Evolutionary conservation across 176 grass and related monocot genomes (phyloP).

Genomic region (Juncus inflexus): DNA sequence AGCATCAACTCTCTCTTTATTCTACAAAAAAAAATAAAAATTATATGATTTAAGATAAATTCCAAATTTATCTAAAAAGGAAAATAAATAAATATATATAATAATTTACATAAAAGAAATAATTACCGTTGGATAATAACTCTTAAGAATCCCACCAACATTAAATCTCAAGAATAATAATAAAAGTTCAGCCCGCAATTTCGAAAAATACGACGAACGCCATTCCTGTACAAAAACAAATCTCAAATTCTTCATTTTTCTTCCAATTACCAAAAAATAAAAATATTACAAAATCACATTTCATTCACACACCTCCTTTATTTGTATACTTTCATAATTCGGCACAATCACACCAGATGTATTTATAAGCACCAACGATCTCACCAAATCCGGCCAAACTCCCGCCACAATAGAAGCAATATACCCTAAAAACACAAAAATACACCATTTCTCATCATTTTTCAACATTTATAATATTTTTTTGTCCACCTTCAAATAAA

Average conservation of each 20-base stretch:
- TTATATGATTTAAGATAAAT: slow-evolving; percentile 15
- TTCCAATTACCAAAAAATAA: slow-evolving; percentile 4
- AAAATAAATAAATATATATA: slow-evolving; percentile 20
- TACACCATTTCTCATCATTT: not conserved
- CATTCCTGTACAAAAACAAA: slow-evolving; percentile 41
- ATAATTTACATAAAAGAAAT: slow-evolving; percentile 10
- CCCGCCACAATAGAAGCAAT: slow-evolving; percentile 57
- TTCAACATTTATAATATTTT: too few species aligned
- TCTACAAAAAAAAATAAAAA: slow-evolving; percentile 43
- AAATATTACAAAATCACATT: not conserved
- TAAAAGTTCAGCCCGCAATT: slow-evolving; percentile 52
- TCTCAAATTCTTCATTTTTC: not conserved
- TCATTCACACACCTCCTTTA: slow-evolving; percentile 53
- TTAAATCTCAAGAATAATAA: slow-evolving; percentile 80
- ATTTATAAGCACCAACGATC: slow-evolving; percentile 83
- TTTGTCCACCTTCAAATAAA: too few species aligned
- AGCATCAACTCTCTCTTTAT: slow-evolving; percentile 61
- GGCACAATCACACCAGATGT: slow-evolving; percentile 87
- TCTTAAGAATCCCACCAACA: slow-evolving; percentile 57
- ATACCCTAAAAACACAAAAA: slow-evolving; percentile 53
- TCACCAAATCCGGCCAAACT: slow-evolving; percentile 78
- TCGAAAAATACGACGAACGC: slow-evolving; percentile 52
- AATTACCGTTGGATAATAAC: slow-evolving; percentile 79
- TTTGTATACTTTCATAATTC: slow-evolving; percentile 53
- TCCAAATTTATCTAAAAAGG: not conserved